These are phyloP conservation scores for Leucosporidium yakuticum DNA, from an alignment of 768 basidiomycete species.

Conservation along the genomic window DNA sequence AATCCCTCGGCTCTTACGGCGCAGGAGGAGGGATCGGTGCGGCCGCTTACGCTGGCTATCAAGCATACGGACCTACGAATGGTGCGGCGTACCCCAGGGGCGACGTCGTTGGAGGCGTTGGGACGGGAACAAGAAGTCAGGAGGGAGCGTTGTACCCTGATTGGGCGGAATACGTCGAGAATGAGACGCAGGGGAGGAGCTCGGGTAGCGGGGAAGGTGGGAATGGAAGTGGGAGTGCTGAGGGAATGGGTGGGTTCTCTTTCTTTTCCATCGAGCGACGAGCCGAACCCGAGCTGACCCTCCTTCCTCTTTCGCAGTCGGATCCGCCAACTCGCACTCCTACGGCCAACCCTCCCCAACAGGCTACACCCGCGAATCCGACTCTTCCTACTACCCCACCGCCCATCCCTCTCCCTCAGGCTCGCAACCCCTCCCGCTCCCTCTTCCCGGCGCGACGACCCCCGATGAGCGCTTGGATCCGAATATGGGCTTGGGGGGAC, in stretches of 20 bases:
- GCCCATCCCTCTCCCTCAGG: background rate
- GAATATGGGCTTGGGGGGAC: background rate
- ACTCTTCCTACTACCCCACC: slow-evolving; percentile 14
- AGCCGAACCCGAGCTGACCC: background rate
- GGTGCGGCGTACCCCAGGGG: background rate
- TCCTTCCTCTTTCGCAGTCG: background rate
- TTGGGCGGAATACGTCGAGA: slow-evolving; percentile 27
- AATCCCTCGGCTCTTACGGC: background rate
- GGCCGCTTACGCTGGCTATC: background rate
- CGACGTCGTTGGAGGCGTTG: slow-evolving; percentile 1
- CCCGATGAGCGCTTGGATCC: slow-evolving; percentile 27
- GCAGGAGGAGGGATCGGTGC: background rate
- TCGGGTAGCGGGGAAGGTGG: background rate
- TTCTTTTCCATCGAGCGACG: background rate
- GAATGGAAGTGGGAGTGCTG: slow-evolving; percentile 1
- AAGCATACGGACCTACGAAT: slow-evolving; percentile 5
- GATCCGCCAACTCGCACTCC: slow-evolving; percentile 17
- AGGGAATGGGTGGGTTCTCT: slow-evolving; percentile 20
- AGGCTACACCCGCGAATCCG: slow-evolving; percentile 10
- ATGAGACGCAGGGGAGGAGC: background rate
- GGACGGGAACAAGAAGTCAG: slow-evolving; percentile 12
- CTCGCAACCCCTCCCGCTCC: background rate
- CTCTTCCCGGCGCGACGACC: background rate
- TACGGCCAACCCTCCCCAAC: background rate
- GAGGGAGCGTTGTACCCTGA: slow-evolving; percentile 25